phyloP scores from a whole-genome alignment of 768 basidiomycete species.

The Podaxis pistillaris region DNA sequence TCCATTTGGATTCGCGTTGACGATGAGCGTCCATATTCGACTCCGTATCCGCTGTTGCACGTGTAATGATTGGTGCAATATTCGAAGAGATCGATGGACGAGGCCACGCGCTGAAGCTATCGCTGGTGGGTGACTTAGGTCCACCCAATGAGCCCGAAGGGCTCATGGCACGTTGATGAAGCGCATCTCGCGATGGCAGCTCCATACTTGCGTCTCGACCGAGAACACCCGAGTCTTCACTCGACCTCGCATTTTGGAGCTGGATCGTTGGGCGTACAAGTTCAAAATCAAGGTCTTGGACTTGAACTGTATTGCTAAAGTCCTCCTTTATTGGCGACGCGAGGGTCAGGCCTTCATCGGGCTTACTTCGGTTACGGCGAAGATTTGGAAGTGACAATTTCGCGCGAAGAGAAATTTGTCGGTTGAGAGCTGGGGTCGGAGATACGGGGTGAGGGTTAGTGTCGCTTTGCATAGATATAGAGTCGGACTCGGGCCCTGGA shows the following conservation, averaged over 20 bases:
- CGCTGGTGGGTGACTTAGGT: constrained; percentile 22
- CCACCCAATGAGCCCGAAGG: constrained; percentile 39
- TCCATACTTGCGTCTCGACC: constrained; percentile 35
- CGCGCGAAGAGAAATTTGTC: constrained; percentile 46
- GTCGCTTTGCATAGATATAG: constrained; percentile 29
- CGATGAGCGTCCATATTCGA: constrained; percentile 64
- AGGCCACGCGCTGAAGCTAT: constrained; percentile 9
- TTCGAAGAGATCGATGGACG: neutral
- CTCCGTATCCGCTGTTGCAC: constrained; percentile 29
- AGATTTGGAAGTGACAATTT: constrained; percentile 73
- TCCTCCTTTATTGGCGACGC: neutral
- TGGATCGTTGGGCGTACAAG: constrained; percentile 57
- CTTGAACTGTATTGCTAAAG: constrained; percentile 39
- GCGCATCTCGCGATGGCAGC: constrained; percentile 9
- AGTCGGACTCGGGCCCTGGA: constrained; percentile 5
- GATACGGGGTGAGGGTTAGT: constrained; percentile 36
- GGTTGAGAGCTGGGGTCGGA: constrained; percentile 34
- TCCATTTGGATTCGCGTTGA: constrained; percentile 76
- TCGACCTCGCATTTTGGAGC: constrained; percentile 38
- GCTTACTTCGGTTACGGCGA: constrained; percentile 41
- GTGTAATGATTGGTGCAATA: neutral
- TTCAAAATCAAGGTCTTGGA: constrained; percentile 82
- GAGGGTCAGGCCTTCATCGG: constrained; percentile 31
- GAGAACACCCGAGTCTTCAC: constrained; percentile 53
- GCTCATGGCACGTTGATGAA: constrained; percentile 37